These are phyloP conservation scores for Dictyostelium firmibasis DNA, from an alignment of 78 protist species.

Conservation along the genomic window DNA sequence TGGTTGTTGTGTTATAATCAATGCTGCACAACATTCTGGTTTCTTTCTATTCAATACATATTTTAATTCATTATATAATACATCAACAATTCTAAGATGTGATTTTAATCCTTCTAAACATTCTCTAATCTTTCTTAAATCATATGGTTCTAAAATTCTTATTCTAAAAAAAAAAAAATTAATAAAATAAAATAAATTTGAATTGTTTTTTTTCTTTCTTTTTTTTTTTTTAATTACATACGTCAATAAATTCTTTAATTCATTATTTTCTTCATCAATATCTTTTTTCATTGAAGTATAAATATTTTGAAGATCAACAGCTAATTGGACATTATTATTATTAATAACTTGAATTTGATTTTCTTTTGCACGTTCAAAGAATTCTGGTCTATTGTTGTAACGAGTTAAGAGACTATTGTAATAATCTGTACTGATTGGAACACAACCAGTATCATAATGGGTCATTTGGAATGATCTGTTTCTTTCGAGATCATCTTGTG, in stretches of 20 bases:
- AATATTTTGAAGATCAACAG: slow-evolving; percentile 30
- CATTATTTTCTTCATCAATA: slow-evolving; percentile 67
- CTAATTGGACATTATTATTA: background rate
- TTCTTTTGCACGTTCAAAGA: slow-evolving; percentile 40
- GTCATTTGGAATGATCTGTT: slow-evolving; percentile 3
- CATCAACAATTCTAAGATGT: slow-evolving; percentile 64
- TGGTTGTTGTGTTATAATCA: slow-evolving; percentile 51
- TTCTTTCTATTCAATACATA: slow-evolving; percentile 59
- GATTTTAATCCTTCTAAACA: slow-evolving; percentile 57
- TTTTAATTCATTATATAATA: slow-evolving; percentile 39
- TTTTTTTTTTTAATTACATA: background rate
- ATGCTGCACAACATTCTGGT: slow-evolving; percentile 72
- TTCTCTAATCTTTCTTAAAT: slow-evolving; percentile 48
- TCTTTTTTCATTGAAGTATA: slow-evolving; percentile 67
- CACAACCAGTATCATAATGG: background rate
- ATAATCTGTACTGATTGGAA: slow-evolving; percentile 32
- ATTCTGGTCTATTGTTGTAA: slow-evolving; percentile 42
- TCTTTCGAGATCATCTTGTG: background rate
- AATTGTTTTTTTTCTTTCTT: background rate
- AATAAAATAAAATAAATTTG: background rate
- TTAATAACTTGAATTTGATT: slow-evolving; percentile 32
- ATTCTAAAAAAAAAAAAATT: background rate
- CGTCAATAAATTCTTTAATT: slow-evolving; percentile 48
- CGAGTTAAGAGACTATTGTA: slow-evolving; percentile 36
- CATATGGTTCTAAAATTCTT: slow-evolving; percentile 46